Evolutionary conservation across 2,329 filamentous ascomycete species (phyloP).

Genomic region (Fusarium buxicola): DNA sequence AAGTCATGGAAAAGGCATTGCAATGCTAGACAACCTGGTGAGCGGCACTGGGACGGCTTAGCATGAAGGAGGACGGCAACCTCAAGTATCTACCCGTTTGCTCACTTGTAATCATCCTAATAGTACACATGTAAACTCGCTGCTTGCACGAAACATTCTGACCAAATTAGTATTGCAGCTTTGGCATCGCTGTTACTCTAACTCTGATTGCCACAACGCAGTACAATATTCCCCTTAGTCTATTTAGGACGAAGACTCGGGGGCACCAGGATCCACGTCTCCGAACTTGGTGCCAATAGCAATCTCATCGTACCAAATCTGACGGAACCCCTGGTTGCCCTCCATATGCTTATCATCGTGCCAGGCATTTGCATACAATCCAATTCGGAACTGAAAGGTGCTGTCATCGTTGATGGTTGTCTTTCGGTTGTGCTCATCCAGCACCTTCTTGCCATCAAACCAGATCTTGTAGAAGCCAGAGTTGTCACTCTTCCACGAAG

Average conservation of each 20-base stretch:
- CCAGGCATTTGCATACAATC: constrained; percentile 64
- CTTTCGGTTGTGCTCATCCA: constrained; percentile 53
- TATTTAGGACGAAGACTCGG: background rate
- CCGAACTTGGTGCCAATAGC: constrained; percentile 54
- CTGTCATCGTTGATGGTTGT: constrained; percentile 59
- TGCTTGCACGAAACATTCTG: too few relatives aligned
- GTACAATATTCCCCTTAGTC: too few relatives aligned
- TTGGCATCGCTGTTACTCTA: too few relatives aligned
- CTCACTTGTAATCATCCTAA: too few relatives aligned
- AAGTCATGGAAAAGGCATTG: too few relatives aligned
- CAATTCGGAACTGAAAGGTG: constrained; percentile 59
- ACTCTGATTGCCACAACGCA: too few relatives aligned
- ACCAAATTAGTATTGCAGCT: too few relatives aligned
- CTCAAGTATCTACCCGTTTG: too few relatives aligned
- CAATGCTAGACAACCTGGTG: too few relatives aligned
- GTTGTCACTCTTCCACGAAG: constrained; percentile 57
- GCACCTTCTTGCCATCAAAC: constrained; percentile 59
- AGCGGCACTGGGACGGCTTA: too few relatives aligned
- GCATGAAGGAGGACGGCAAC: too few relatives aligned
- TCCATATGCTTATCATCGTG: constrained; percentile 55
- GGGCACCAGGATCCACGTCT: constrained; percentile 41
- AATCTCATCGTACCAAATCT: constrained; percentile 64
- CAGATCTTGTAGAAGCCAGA: constrained; percentile 60
- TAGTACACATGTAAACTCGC: too few relatives aligned
- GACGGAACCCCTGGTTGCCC: constrained; percentile 56